These are phyloP conservation scores for Fusarium circinatum DNA, from an alignment of 2,329 filamentous ascomycete genomes.

Conservation along the genomic window DNA sequence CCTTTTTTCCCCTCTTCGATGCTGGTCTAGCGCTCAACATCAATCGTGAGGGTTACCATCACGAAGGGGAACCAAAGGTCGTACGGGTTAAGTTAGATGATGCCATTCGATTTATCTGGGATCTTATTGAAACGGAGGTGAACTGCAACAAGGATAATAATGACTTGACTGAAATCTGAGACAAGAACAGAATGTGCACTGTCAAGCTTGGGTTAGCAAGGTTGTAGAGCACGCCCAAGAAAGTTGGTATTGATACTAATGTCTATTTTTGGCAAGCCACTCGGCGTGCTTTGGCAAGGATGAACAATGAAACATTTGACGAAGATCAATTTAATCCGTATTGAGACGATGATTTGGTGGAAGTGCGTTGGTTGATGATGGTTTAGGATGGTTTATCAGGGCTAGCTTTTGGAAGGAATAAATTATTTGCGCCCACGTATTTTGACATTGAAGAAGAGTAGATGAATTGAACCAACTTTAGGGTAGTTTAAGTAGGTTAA, in stretches of 20 bases:
- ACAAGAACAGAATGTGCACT: not conserved
- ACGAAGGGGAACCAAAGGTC: too few species aligned
- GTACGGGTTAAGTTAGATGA: not conserved
- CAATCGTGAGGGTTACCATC: not conserved
- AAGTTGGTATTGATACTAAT: not conserved
- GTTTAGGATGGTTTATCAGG: too few species aligned
- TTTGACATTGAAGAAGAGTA: accelerated
- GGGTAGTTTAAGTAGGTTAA: not conserved
- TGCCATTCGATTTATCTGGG: not conserved
- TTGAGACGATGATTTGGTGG: not conserved
- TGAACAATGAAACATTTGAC: not conserved
- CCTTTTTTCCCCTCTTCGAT: not conserved
- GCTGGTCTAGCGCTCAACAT: not conserved
- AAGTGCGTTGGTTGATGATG: not conserved
- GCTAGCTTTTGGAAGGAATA: accelerated
- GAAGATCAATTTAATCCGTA: not conserved
- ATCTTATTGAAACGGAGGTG: accelerated
- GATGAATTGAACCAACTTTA: accelerated
- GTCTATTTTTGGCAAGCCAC: not conserved
- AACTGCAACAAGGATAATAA: accelerated
- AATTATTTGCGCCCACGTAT: not conserved
- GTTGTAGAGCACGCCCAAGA: not conserved
- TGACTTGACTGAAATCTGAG: not conserved
- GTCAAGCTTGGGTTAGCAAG: not conserved
- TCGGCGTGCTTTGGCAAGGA: not conserved